A percentile compares a stretch with the other conserved stretches of the same genome.
Evolutionary conservation across 2,329 filamentous ascomycete species (phyloP).

Genomic region (Aureobasidium pullulans): DNA sequence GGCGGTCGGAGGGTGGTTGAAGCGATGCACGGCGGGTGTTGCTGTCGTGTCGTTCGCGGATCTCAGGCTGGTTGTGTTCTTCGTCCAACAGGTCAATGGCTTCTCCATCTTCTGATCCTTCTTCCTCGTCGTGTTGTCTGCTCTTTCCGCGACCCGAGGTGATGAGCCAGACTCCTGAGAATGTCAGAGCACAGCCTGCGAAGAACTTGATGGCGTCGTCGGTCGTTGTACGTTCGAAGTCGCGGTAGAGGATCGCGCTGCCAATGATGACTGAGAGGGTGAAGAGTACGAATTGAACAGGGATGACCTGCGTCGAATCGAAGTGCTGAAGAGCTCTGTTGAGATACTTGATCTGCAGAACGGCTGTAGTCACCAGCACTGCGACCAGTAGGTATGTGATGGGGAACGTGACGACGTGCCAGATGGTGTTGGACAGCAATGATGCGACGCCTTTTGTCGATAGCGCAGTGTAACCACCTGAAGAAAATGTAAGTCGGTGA

Average conservation of each 20-base stretch:
- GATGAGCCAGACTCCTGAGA: constrained; percentile 94
- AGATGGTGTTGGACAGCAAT: constrained; percentile 82
- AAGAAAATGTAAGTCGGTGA: not conserved
- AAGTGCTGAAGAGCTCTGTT: constrained; percentile 87
- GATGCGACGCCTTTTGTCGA: constrained; percentile 96
- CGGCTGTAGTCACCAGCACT: constrained; percentile 72
- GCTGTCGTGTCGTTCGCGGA: constrained; percentile 20
- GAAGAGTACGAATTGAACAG: constrained; percentile 94
- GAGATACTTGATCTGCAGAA: constrained; percentile 96
- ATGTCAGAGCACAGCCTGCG: constrained; percentile 84
- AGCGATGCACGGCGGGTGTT: constrained; percentile 2
- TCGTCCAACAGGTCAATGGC: constrained; percentile 35
- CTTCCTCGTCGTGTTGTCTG: constrained; percentile 46
- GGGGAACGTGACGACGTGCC: constrained; percentile 82
- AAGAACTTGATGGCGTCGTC: constrained; percentile 76
- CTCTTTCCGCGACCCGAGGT: constrained; percentile 67
- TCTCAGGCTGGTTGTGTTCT: constrained; percentile 25
- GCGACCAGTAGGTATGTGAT: constrained; percentile 81
- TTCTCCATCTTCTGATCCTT: constrained; percentile 32
- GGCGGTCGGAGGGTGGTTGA: not conserved
- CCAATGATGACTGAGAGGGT: constrained; percentile 92
- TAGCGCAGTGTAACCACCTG: constrained; percentile 90
- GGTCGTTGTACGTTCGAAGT: constrained; percentile 76
- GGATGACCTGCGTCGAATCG: constrained; percentile 95
- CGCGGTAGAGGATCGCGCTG: constrained; percentile 85